Evolutionary conservation across 495 filamentous ascomycete species (phyloP), one percentile per base, ranked within the genome.

Genomic region (Podospora fimiseda): DNA sequence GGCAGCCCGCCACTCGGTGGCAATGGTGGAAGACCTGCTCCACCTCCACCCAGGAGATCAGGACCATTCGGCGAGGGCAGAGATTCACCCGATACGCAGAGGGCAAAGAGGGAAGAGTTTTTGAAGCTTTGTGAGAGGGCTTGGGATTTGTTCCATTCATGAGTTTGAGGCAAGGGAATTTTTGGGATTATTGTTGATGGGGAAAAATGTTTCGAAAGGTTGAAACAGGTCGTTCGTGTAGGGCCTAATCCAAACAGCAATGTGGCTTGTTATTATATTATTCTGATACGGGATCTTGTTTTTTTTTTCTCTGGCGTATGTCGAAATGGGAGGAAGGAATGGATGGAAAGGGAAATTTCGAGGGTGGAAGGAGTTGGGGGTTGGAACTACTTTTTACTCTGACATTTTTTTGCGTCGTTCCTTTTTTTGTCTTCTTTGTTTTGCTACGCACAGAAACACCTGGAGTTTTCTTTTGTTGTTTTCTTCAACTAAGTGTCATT

Each of bases 111-210:
- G 67, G 91, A 95, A 42, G 92, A 98, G 63, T 98, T 98, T 64
- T 69, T 98, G 57, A 73, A 78, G 43, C 70, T 97, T 39, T 98
- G 93, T 63, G 82, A 86, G 46, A 76, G 89, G 61, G 92, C 92
- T 20, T 98, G 93, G 93, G 93, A 98, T 73, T 64, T 98, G 48
- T 94, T 98, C 66, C 93, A 97, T 74, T 96, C 90, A 45, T 98
- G 74, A 84, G 27, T 5, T 41, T 33, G 27, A 33, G 11, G 11
- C 11, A 33, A 33, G 11, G 27, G 27, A 11, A 33, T 33, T 6
- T n/a, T 6, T 33, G 27, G 27, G 27, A 11, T 33, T 33, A 36
- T 49, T 49, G n/a, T 38, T 38, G 46, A 30, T 30, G 30, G 46
- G 14, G 9, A n/a, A n/a, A n/a, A n/a, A n/a, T n/a, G n/a, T n/a